A percentile compares a stretch with the other conserved stretches of the same genome.
phyloP scores from a whole-genome alignment of 345 rosid genomes.

The Eucalyptus urophylla region DNA sequence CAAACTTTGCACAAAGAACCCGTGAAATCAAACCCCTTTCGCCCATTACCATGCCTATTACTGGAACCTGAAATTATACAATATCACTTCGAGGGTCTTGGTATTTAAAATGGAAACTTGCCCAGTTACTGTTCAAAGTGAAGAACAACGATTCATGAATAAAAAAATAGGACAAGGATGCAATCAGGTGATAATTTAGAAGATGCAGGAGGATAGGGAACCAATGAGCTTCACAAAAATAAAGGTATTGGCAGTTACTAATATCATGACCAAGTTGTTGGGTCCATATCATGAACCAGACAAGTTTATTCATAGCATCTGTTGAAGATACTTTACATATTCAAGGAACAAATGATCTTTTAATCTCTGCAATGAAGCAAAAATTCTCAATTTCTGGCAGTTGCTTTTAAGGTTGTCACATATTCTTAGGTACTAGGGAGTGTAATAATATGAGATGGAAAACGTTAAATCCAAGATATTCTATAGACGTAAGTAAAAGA shows the following conservation, averaged over 20 bases:
- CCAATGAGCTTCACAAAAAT: not conserved
- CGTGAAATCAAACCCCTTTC: constrained; percentile 88
- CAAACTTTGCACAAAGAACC: constrained; percentile 80
- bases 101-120: not conserved
- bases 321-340: not conserved
- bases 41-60: constrained; percentile 86
- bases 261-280: not conserved
- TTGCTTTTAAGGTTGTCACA: not conserved
- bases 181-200: not conserved
- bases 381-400: not conserved
- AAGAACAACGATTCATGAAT: not conserved
- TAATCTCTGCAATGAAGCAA: not conserved
- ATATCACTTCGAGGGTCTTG: not conserved
- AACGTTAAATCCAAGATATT: not conserved
- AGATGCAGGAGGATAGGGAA: not conserved
- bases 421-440: not conserved
- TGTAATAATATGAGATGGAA: not conserved
- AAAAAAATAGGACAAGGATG: not conserved
- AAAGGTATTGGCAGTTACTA: not conserved
- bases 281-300: not conserved
- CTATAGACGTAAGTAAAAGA: not conserved
- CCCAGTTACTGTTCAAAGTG: not conserved
- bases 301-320: not conserved
- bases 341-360: not conserved
- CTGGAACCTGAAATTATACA: constrained; percentile 60